A percentile compares a stretch with the other conserved stretches of the same genome.
These are phyloP conservation scores for Ramularia collo-cygni DNA, from an alignment of 2,329 filamentous ascomycete genomes.

Conservation along the genomic window DNA sequence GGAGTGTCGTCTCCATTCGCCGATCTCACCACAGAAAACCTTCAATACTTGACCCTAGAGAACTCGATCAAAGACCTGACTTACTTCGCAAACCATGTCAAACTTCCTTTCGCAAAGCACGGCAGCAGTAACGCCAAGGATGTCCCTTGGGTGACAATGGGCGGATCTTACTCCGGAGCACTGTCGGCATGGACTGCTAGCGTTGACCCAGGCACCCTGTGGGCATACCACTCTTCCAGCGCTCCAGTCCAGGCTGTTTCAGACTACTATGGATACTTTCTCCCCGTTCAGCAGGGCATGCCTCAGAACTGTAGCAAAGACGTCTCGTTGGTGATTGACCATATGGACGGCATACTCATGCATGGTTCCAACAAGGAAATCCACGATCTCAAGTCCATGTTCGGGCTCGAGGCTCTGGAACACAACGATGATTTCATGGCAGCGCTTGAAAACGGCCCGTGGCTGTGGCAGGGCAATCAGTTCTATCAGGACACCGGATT, in stretches of 20 bases:
- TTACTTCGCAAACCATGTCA: slow-evolving; percentile 47
- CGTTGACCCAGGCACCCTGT: slow-evolving; percentile 49
- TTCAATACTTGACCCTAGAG: slow-evolving; percentile 49
- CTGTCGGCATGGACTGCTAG: slow-evolving; percentile 51
- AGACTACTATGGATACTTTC: slow-evolving; percentile 55
- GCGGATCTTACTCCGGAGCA: slow-evolving; percentile 52
- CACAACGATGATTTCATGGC: slow-evolving; percentile 49
- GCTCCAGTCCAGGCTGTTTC: slow-evolving; percentile 50
- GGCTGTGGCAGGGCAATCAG: slow-evolving; percentile 48
- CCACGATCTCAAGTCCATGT: slow-evolving; percentile 44
- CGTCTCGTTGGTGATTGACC: slow-evolving; percentile 44
- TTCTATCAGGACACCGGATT: slow-evolving; percentile 42
- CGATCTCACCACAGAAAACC: slow-evolving; percentile 45
- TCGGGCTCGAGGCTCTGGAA: slow-evolving; percentile 45
- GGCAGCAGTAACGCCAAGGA: slow-evolving; percentile 44
- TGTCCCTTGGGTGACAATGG: slow-evolving; percentile 47
- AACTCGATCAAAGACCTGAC: slow-evolving; percentile 50
- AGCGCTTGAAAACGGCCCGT: slow-evolving; percentile 50
- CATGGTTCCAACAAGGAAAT: slow-evolving; percentile 29
- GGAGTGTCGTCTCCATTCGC: slow-evolving; percentile 49
- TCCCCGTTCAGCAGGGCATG: slow-evolving; percentile 52
- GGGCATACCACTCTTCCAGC: slow-evolving; percentile 53
- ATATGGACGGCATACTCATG: slow-evolving; percentile 37
- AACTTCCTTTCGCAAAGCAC: slow-evolving; percentile 48
- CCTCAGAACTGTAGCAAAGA: slow-evolving; percentile 52